Conservation (phyloP, 192 early-diverging fungal species). For the Coemansia sp. region DNA sequence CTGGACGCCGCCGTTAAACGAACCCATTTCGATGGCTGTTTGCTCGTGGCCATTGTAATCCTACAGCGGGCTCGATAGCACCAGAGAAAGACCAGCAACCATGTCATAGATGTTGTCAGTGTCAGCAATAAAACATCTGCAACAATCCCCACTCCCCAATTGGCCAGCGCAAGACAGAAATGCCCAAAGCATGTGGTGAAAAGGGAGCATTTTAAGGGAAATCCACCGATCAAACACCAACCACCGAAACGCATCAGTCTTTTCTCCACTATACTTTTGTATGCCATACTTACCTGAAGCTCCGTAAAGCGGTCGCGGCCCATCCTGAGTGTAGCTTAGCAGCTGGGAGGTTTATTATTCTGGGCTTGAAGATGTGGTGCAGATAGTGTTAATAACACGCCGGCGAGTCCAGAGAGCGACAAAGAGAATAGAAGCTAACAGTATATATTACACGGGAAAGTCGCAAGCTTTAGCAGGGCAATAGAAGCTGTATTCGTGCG, state of each 20-base stretch:
- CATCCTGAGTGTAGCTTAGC: constrained; percentile 15
- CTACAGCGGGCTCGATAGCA: constrained; percentile 7
- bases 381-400: background rate
- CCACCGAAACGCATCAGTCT: background rate
- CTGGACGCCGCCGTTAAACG: constrained; percentile 13
- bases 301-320: constrained; percentile 55
- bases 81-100: too few species aligned
- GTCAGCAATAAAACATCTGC: too few species aligned
- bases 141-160: too few species aligned
- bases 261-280: background rate
- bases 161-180: too few species aligned
- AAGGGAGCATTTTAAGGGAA: too few species aligned
- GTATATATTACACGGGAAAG: background rate
- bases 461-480: background rate
- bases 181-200: too few species aligned
- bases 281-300: constrained; percentile 40
- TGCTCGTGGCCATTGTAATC: constrained; percentile 39
- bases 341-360: background rate
- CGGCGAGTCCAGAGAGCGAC: too few species aligned
- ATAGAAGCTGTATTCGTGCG: background rate
- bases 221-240: constrained; percentile 3
- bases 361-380: background rate
- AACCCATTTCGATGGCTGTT: constrained; percentile 46
- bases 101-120: too few species aligned
- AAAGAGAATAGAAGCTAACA: background rate